Evolutionary conservation across 2,329 filamentous ascomycete species (phyloP), one percentile per base, ranked within the genome.

Genomic region (Colletotrichum cuscutae): DNA sequence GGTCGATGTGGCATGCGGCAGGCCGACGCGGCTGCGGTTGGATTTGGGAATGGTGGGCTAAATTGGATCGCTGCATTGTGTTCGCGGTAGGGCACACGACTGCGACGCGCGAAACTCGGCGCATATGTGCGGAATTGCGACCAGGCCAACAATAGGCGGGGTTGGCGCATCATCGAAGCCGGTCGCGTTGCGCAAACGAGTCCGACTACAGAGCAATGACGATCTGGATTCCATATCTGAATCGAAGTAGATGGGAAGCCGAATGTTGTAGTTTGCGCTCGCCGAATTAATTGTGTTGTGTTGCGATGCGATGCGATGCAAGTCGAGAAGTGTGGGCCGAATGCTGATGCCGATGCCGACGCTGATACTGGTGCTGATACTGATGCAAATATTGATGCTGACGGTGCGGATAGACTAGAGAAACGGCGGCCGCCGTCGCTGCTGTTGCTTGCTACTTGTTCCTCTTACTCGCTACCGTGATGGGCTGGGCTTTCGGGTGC

Each of bases 151-250:
- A 22, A 32, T 54, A 58, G 65, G 58, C 69, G 69, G 65, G 58
- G 52, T 72, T 54, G 49, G 69, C 58, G 61, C 49, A 59, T 60
- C 61, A 13, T 12, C 56, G n/a, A 19, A 35, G 52, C n/a, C 28
- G 24, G 62, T 46, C 22, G 42, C 61, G n/a, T 59, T 22, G 35
- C 59, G 32, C 46, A n/a, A 60, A 59, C 9, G 19, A 35, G 13
- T 12, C 19, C 30, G 32, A n/a, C 19, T 22, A 22, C 54, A 28
- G 32, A n/a, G 46, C 19, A 19, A 65, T 15, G 30, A 30, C 13
- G 32, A 67, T 19, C 9, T 13, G n/a, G 53, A 42, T 59, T 13
- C 24, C 22, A 26, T 53, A 19, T n/a, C 22, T n/a, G 52, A 57
- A 22, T 53, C 12, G 28, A 35, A 35, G n/a, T 24, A 35, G n/a